Percentiles rank a stretch among this genome's conserved stretches.
These are phyloP conservation scores for Coemansia sp. DNA, from an alignment of 192 early-diverging fungal species.

Conservation along the genomic window DNA sequence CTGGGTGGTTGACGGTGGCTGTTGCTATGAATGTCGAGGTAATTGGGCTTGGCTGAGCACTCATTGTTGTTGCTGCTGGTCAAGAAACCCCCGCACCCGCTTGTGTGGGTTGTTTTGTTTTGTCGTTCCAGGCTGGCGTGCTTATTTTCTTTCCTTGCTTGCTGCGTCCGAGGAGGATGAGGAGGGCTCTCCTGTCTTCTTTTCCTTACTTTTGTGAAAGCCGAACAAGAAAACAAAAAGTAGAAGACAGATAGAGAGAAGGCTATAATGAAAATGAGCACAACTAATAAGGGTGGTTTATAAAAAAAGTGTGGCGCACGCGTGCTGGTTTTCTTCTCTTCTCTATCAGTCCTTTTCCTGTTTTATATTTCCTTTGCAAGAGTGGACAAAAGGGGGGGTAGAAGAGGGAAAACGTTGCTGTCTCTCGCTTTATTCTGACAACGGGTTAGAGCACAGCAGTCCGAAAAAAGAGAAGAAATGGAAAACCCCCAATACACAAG, in stretches of 20 bases:
- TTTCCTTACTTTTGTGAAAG: neutral
- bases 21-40: neutral
- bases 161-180: too few relatives aligned
- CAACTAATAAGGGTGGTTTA: neutral
- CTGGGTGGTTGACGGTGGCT: neutral
- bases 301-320: neutral
- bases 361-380: too few relatives aligned
- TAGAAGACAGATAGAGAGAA: neutral
- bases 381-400: too few relatives aligned
- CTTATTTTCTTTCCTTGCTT: neutral
- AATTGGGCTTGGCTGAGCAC: neutral
- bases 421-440: too few relatives aligned
- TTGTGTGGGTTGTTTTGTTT: too few relatives aligned
- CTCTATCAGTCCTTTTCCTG: neutral
- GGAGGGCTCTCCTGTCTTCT: neutral
- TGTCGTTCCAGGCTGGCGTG: too few relatives aligned
- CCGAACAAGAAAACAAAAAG: neutral
- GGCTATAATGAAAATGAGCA: neutral
- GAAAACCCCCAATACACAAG: too few relatives aligned
- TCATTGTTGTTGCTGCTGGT: neutral
- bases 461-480: too few relatives aligned
- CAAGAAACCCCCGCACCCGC: too few relatives aligned
- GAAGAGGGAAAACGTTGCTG: too few relatives aligned
- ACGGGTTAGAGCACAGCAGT: too few relatives aligned
- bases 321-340: neutral